Conservation (phyloP, 352 stramenopile species). For the Halophytophthora batemanensis region DNA sequence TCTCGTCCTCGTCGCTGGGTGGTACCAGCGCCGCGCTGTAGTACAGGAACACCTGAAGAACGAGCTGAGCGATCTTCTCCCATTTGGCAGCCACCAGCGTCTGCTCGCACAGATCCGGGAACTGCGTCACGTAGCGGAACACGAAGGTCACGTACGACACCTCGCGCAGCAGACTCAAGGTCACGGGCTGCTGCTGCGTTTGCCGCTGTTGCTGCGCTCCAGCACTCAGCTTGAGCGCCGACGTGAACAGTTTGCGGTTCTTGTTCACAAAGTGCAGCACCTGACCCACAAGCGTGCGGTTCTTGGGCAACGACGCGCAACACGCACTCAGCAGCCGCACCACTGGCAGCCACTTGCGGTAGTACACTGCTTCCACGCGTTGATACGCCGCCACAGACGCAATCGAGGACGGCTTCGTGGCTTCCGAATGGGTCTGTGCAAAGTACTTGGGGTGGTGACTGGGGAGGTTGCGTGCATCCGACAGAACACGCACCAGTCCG, state of each 20-base stretch:
- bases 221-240: constrained; percentile 57
- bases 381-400: constrained; percentile 49
- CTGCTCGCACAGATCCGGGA: constrained; percentile 64
- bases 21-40: constrained; percentile 59
- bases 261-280: constrained; percentile 56
- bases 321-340: constrained; percentile 59
- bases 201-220: constrained; percentile 12
- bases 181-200: constrained; percentile 27
- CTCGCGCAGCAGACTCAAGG: constrained; percentile 63
- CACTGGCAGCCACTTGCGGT: constrained; percentile 75
- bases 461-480: constrained; percentile 57
- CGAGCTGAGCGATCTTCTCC: constrained; percentile 70
- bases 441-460: constrained; percentile 66
- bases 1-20: constrained; percentile 24
- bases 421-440: constrained; percentile 26
- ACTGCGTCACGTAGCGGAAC: constrained; percentile 77
- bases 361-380: constrained; percentile 60
- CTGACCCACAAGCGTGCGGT: constrained; percentile 56
- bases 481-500: constrained; percentile 63
- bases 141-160: constrained; percentile 76
- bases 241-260: constrained; percentile 71
- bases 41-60: constrained; percentile 67
- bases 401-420: constrained; percentile 23
- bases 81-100: constrained; percentile 58
- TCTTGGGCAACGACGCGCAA: constrained; percentile 64